Conservation (phyloP, 148 eudicot genomes). For the Spergularia marina region DNA sequence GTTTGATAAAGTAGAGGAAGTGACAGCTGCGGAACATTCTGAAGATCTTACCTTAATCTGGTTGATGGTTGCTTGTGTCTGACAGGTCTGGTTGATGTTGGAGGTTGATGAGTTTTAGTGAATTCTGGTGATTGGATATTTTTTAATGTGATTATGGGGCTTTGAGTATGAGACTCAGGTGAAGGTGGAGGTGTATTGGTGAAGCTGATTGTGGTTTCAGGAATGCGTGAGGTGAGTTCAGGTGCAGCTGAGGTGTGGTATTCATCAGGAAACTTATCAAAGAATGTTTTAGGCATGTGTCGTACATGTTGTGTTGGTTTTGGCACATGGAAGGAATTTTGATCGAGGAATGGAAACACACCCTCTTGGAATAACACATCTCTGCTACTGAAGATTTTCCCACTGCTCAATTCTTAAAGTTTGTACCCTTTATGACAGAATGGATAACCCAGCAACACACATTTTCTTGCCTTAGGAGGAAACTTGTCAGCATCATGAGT, state of each 20-base stretch:
- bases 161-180: too few relatives aligned
- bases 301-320: too few relatives aligned
- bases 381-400: not conserved
- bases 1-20: too few relatives aligned
- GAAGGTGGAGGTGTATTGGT: too few relatives aligned
- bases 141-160: too few relatives aligned
- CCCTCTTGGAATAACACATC: not conserved
- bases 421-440: not conserved
- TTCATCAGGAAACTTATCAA: not conserved
- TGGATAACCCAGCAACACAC: not conserved
- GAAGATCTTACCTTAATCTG: not conserved
- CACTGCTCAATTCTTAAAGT: not conserved
- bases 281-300: not conserved
- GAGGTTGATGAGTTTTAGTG: not conserved
- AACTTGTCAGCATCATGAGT: not conserved
- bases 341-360: not conserved
- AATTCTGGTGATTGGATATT: too few relatives aligned
- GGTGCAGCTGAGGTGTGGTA: too few relatives aligned
- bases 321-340: not conserved
- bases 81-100: not conserved
- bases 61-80: not conserved
- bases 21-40: not conserved
- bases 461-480: not conserved
- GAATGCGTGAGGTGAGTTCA: too few relatives aligned
- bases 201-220: too few relatives aligned